Percentiles rank a stretch among this genome's conserved stretches.
Evolutionary conservation across 768 basidiomycete genomes (phyloP).

Genomic region (Leccinum incarnatum): DNA sequence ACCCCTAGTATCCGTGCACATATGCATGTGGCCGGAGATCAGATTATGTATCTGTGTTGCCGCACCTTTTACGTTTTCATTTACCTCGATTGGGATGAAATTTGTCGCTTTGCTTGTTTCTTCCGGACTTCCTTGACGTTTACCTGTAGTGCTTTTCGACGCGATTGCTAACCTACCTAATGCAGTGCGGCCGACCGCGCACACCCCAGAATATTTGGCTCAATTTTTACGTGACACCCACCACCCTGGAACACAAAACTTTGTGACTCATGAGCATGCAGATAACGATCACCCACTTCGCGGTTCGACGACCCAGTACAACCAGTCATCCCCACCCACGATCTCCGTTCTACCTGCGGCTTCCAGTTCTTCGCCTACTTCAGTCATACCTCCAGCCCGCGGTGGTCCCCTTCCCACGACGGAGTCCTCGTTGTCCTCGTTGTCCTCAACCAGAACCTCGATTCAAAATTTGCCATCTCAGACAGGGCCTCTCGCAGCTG

Average conservation of each 20-base stretch:
- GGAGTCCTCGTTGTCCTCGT: neutral
- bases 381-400: neutral
- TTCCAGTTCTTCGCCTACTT: neutral
- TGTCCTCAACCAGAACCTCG: neutral
- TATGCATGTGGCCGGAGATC: neutral
- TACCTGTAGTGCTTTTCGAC: neutral
- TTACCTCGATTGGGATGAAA: neutral
- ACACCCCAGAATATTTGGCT: slow-evolving; percentile 3
- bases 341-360: neutral
- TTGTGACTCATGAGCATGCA: neutral
- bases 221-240: neutral
- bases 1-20: neutral
- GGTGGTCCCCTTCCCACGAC: neutral
- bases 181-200: slow-evolving; percentile 7
- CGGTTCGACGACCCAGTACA: neutral
- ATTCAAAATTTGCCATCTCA: neutral
- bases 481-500: neutral
- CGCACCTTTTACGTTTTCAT: neutral
- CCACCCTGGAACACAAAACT: neutral
- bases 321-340: neutral
- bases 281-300: neutral
- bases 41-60: neutral
- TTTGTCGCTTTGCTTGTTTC: neutral
- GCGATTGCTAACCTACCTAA: slow-evolving; percentile 3
- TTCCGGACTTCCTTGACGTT: neutral